These are phyloP conservation scores for Penicillium robsamsonii DNA, from an alignment of 495 filamentous ascomycete species.

Conservation along the genomic window DNA sequence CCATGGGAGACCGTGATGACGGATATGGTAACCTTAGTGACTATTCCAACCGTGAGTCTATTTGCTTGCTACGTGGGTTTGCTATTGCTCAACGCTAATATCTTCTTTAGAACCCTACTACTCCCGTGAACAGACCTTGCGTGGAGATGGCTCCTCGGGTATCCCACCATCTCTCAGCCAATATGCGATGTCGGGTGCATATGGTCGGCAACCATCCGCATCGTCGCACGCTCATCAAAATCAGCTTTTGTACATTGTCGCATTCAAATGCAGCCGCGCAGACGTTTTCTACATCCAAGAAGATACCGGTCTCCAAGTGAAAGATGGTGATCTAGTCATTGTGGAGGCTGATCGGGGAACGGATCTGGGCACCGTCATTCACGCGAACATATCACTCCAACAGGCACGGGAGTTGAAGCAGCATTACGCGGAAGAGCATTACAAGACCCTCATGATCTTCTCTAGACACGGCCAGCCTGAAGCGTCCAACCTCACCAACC, in stretches of 20 bases:
- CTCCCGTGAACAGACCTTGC: constrained; percentile 43
- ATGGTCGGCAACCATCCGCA: constrained; percentile 57
- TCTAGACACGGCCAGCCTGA: constrained; percentile 67
- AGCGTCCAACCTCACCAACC: constrained; percentile 52
- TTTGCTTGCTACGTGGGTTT: background rate
- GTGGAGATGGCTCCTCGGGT: constrained; percentile 38
- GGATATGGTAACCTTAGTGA: constrained; percentile 38
- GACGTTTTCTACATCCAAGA: constrained; percentile 97
- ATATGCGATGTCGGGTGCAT: constrained; percentile 51
- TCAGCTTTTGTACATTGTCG: constrained; percentile 85
- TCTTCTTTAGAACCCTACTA: constrained; percentile 52
- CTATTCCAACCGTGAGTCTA: constrained; percentile 13
- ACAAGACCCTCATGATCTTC: constrained; percentile 97
- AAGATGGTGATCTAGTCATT: constrained; percentile 89
- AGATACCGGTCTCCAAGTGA: constrained; percentile 86
- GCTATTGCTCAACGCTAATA: background rate
- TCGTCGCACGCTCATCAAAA: constrained; percentile 69
- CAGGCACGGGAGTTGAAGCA: constrained; percentile 86
- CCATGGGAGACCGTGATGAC: constrained; percentile 40
- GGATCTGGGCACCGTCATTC: constrained; percentile 89
- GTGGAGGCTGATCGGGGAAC: constrained; percentile 96
- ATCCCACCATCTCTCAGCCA: constrained; percentile 49
- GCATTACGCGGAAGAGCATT: constrained; percentile 87
- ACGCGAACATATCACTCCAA: constrained; percentile 77
- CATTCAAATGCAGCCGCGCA: constrained; percentile 91